Evolutionary conservation across 371 early-diverging fungal species (phyloP), one percentile per base, ranked within the genome.

Genomic region (Rhizopus sp.): DNA sequence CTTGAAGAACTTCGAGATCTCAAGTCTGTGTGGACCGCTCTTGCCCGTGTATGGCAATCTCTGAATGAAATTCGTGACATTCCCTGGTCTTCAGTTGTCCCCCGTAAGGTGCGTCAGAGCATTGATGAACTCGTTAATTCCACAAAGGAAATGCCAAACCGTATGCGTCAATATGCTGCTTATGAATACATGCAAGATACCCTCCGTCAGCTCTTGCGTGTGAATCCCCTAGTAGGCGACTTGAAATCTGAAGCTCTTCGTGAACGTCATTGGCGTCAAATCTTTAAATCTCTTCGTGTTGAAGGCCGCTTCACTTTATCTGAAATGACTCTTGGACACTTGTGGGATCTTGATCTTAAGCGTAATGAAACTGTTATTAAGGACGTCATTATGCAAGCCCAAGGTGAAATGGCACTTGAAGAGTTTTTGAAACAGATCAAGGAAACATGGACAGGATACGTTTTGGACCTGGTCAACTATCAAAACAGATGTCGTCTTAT

Each of bases 361-460:
- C 88, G 90, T 55, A 92, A 96, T 66, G 98, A 97, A 70, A 68
- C 80, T 38, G 67, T 78, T 5, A 81, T 97, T 23, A 87, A 88
- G 40, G 97, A 97, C 32, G 89, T 97, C 23, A 88, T 98, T 42
- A 77, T 87, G 13, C 88, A 88, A 41, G 99, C 99, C 4, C 94
- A 96, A 71, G 99, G 99, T 67, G 99, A 99, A 81, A 96, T 98
- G 96, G 99, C 95, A 2, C 77, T 99, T 39, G 99, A 99, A 72
- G 96, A 96, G 71, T 99, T 94, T 82, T 82, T 99, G 81, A 89
- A 89, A 60, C 93, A 94, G 62, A 73, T 80, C 58, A 80, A 80
- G 73, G 96, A 95, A 68, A 92, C 90, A 0, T 99, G 99, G 98
- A 83, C 90, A 16, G 87, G 82, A 45, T 97, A 93, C 67, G 84